Evolutionary conservation across 345 rosid genomes (phyloP), one percentile per base, ranked within the genome.

Genomic region (Murraya paniculata): DNA sequence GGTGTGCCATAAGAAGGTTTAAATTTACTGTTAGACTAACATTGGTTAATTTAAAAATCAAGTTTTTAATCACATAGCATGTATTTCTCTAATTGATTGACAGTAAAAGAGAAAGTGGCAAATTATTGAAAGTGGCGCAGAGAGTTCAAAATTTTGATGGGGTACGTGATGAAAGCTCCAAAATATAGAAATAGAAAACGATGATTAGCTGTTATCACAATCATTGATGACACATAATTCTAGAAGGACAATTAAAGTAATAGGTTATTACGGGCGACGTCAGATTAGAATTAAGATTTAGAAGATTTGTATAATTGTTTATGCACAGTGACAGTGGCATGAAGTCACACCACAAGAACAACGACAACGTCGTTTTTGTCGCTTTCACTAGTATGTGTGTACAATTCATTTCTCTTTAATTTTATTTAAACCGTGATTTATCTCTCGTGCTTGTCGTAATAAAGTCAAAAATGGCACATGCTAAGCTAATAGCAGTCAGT

Each of bases 151-250:
- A 28, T 75, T 9, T 27, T 27, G 27, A 13, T 28, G 69, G 58
- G 28, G 59, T 16, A 48, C 7, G 11, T 45, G 22, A 75, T 64
- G 62, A 50, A 4, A 30, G 71, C 70, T 21, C 45, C 21, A 61
- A 30, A 33, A 2, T 3, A n/a, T 22, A 7, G 4, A 73, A 11
- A 6, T 7, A 61, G 8, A 39, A 1, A 3, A 36, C 18, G 5
- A 2, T 9, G 22, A 45, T 64, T 75, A 75, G 70, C 48, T 64
- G 45, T 73, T 27, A 45, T 74, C 77, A 74, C 59, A 74, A 62
- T 62, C 69, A 74, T 64, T 64, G 78, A 64, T 64, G 78, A 75
- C 78, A n/a, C 56, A 7, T 62, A 4, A 22, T 74, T 45, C 77
- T 62, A 45, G 77, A 62, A 74, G 59, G 25, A 25, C 2, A 21